Percentiles rank a stretch among this genome's conserved stretches.
Conservation (phyloP, 805 yeast species). For the Saturnispora hagleri region DNA sequence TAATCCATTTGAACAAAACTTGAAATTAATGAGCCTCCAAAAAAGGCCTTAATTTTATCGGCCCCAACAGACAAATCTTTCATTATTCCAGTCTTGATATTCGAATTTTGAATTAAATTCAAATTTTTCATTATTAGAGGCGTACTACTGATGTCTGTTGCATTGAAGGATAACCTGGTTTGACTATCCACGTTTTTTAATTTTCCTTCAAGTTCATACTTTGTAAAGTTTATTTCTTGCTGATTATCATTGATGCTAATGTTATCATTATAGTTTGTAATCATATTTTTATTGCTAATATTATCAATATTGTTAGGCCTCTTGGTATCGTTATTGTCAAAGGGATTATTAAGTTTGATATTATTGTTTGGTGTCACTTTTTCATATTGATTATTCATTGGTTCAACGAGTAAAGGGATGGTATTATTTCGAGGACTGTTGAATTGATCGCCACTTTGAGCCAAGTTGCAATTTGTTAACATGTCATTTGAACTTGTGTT, state of each 20-base stretch:
- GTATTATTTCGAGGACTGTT: not conserved
- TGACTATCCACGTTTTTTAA: not conserved
- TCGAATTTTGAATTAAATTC: not conserved
- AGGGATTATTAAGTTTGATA: not conserved
- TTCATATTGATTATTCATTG: not conserved
- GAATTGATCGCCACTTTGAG: not conserved
- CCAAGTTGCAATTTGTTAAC: not conserved
- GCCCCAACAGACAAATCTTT: not conserved
- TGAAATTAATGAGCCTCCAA: constrained; percentile 10
- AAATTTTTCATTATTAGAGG: constrained; percentile 3
- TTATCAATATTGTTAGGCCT: too few species aligned
- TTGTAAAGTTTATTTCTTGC: not conserved
- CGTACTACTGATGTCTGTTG: not conserved
- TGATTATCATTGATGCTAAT: not conserved
- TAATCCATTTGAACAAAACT: constrained; percentile 5
- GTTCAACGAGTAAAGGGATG: not conserved
- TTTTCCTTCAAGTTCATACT: not conserved
- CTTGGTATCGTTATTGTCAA: not conserved
- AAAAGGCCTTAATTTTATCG: constrained; percentile 5
- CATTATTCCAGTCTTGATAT: not conserved
- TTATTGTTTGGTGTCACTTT: not conserved
- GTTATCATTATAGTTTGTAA: not conserved
- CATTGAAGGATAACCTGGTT: not conserved
- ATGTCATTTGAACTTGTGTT: not conserved
- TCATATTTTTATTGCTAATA: not conserved